These are phyloP conservation scores for Paraleonurus japonicus DNA, from an alignment of 257 asterid species.

Conservation along the genomic window DNA sequence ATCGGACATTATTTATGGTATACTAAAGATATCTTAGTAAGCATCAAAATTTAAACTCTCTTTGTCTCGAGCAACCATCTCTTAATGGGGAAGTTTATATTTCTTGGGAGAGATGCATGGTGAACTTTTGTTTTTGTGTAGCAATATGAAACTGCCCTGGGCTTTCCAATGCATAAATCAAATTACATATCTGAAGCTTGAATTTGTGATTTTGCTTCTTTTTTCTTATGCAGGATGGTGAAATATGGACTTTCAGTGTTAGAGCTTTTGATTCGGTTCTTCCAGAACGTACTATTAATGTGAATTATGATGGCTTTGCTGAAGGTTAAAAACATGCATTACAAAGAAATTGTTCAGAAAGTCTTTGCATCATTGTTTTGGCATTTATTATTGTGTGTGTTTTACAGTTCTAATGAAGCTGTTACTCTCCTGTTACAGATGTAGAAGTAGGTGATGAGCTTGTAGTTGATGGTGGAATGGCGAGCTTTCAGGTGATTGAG, in stretches of 20 bases:
- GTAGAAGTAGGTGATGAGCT: slow-evolving; percentile 88
- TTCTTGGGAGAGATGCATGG: slow-evolving; percentile 1
- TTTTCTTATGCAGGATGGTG: slow-evolving; percentile 65
- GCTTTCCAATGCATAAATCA: not conserved
- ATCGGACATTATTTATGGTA: not conserved
- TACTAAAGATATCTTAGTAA: not conserved
- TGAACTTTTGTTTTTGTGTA: not conserved
- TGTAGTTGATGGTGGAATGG: slow-evolving; percentile 99
- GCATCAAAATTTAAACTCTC: too few species aligned
- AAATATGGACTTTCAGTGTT: slow-evolving; percentile 96
- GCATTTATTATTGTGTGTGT: slow-evolving; percentile 32
- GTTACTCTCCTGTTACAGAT: slow-evolving; percentile 50
- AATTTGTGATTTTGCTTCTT: slow-evolving; percentile 16
- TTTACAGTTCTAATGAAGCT: slow-evolving; percentile 37
- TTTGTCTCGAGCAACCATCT: not conserved
- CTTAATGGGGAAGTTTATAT: not conserved
- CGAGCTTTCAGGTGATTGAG: slow-evolving; percentile 94
- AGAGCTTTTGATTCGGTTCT: slow-evolving; percentile 75
- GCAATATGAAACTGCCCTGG: not conserved
- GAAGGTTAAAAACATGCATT: slow-evolving; percentile 69
- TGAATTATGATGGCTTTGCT: slow-evolving; percentile 85
- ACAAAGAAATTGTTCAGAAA: slow-evolving; percentile 29
- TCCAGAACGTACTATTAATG: slow-evolving; percentile 77
- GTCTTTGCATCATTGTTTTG: not conserved
- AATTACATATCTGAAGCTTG: slow-evolving; percentile 5